These are phyloP conservation scores for Comarum palustre DNA, from an alignment of 306 rosid genomes.

Conservation along the genomic window DNA sequence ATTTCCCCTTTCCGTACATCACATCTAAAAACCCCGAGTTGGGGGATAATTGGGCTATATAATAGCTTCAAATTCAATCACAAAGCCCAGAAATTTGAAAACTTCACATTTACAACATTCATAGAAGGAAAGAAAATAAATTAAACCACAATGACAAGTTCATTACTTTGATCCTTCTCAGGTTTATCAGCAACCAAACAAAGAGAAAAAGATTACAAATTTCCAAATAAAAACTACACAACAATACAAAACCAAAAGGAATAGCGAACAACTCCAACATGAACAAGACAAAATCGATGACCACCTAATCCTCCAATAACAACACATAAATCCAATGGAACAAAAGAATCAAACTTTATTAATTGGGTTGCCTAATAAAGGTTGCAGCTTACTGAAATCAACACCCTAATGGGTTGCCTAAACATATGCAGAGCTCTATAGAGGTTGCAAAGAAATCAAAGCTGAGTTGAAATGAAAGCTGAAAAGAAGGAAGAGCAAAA, in stretches of 20 bases:
- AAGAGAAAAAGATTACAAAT: background rate
- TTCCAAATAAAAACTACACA: background rate
- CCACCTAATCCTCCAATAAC: background rate
- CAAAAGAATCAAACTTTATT: background rate
- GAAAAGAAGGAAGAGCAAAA: background rate
- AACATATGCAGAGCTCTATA: background rate
- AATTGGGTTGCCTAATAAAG: background rate
- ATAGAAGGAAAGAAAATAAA: background rate
- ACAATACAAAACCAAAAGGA: background rate
- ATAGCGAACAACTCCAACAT: background rate
- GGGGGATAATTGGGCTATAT: background rate
- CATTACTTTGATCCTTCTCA: background rate
- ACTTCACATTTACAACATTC: background rate
- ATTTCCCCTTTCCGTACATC: background rate
- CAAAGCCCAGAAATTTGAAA: background rate
- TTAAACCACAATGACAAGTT: background rate
- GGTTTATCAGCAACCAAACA: conserved; percentile 8
- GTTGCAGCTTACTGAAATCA: conserved; percentile 3
- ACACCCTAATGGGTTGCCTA: background rate
- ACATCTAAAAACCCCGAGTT: background rate
- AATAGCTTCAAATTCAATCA: background rate
- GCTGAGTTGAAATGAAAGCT: background rate
- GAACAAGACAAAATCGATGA: background rate
- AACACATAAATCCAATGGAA: background rate
- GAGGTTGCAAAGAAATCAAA: conserved; percentile 5